Percentiles rank a stretch among this genome's conserved stretches.
Evolutionary conservation across 2,329 filamentous ascomycete genomes (phyloP).

Genomic region (Calonectria ilicicola): DNA sequence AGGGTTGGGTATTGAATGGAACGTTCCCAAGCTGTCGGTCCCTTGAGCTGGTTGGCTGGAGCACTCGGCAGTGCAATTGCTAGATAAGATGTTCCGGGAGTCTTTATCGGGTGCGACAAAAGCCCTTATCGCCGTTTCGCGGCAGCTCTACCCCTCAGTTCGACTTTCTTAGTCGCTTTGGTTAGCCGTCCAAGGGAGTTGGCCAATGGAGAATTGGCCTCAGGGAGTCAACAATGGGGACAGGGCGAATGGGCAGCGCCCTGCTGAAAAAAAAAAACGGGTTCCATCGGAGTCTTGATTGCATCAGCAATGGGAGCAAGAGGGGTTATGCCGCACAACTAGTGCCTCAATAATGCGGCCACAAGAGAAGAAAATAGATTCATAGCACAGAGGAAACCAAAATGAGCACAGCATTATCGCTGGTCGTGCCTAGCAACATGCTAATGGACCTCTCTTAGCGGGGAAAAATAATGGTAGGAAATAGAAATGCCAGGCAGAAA

Average conservation of each 20-base stretch:
- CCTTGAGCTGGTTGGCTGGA: neutral
- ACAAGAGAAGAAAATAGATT: neutral
- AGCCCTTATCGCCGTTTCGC: conserved; percentile 15
- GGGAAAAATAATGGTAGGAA: neutral
- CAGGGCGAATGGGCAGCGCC: conserved; percentile 20
- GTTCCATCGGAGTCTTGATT: conserved; percentile 38
- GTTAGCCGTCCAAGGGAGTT: conserved; percentile 16
- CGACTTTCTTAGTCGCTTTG: conserved; percentile 2
- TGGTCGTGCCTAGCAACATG: neutral
- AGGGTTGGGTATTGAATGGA: conserved; percentile 18
- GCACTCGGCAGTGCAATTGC: neutral
- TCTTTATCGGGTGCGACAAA: conserved; percentile 8
- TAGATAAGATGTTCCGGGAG: neutral
- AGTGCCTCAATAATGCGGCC: neutral
- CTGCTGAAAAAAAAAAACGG: conserved; percentile 22
- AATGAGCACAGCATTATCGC: neutral
- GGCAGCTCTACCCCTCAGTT: neutral
- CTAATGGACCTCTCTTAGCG: neutral
- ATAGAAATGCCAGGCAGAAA: neutral
- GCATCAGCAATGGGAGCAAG: conserved; percentile 20
- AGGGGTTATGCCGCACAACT: conserved; percentile 18
- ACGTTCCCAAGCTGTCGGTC: neutral
- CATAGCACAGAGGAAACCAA: neutral
- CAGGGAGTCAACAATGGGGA: conserved; percentile 10
- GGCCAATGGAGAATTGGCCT: conserved; percentile 35